Evolutionary conservation across 352 stramenopile species (phyloP).

Genomic region (Pelagophyceae sp.): DNA sequence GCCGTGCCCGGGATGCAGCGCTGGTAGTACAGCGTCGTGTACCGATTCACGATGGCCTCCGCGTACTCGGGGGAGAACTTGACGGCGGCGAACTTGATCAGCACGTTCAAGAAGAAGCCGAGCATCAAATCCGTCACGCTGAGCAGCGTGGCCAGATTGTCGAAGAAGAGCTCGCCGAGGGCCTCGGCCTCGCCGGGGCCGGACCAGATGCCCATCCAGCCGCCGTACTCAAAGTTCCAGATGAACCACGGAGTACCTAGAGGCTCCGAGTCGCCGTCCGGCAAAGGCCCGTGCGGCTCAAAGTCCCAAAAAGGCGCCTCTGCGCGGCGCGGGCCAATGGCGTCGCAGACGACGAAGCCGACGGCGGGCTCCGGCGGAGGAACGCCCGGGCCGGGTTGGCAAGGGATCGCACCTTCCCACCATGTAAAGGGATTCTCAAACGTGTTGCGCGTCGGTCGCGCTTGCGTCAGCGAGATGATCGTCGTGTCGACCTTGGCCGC

Average conservation of each 20-base stretch:
- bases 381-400: too few relatives aligned
- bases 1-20: constrained; percentile 34
- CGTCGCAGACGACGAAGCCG: too few relatives aligned
- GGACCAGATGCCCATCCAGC: neutral
- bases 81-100: neutral
- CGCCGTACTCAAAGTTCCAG: constrained; percentile 16
- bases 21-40: constrained; percentile 29
- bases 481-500: too few relatives aligned
- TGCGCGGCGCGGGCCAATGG: neutral
- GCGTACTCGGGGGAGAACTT: neutral
- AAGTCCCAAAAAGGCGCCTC: neutral
- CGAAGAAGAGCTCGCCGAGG: constrained; percentile 40
- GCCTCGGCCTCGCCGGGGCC: constrained; percentile 16
- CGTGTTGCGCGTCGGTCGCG: neutral
- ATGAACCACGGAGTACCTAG: neutral
- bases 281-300: too few relatives aligned
- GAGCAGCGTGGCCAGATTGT: constrained; percentile 42
- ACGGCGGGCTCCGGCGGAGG: too few relatives aligned
- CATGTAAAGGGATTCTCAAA: constrained; percentile 8
- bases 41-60: constrained; percentile 5
- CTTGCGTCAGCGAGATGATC: neutral
- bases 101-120: constrained; percentile 23
- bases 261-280: neutral
- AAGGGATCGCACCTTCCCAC: too few relatives aligned
- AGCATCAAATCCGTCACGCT: constrained; percentile 28